Evolutionary conservation across 2,329 filamentous ascomycete species (phyloP), one percentile per base, ranked within the genome.

Genomic region (Cordyceps pruinosa): DNA sequence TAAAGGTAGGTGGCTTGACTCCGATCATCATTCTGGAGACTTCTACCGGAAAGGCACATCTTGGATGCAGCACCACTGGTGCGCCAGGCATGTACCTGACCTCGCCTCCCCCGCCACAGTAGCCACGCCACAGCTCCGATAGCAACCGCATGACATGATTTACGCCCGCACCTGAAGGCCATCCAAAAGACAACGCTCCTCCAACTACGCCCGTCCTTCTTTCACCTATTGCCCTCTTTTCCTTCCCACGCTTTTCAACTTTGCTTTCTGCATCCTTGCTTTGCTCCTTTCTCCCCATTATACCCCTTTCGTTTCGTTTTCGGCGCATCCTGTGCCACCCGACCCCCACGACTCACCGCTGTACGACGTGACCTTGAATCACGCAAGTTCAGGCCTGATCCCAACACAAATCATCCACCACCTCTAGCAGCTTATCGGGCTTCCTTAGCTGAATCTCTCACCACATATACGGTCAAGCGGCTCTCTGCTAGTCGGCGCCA

Each of bases 341-440:
- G 19, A 13, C 12, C 32, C 32, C 42, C 28, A 7, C n/a, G 32
- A 25, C 52, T 46, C 52, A 55, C 42, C 52, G 52, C 42, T 47
- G 4, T 47, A n/a, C 52, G 23, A 26, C 17, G 39, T 13, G 32
- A 23, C n/a, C n/a, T 39, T 55, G 41, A 46, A 44, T 53, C 52
- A 39, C 52, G 19, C 41, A 52, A 53, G 41, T 21, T 21, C 50
- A 53, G 50, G 28, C n/a, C n/a, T n/a, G n/a, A 21, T 45, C 30
- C 37, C 50, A 28, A 45, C 41, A 41, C 23, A 12, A 23, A 17
- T n/a, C 21, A 17, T 2, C n/a, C 39, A 13, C 25, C 50, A 35
- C 41, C 19, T 19, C 21, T 30, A 23, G 28, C 30, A 26, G n/a
- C 30, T 9, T 21, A 21, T 21, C n/a, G 10, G 35, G 25, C 41